Evolutionary conservation across 2,329 filamentous ascomycete species (phyloP).

Genomic region (Thelonectria rubi): DNA sequence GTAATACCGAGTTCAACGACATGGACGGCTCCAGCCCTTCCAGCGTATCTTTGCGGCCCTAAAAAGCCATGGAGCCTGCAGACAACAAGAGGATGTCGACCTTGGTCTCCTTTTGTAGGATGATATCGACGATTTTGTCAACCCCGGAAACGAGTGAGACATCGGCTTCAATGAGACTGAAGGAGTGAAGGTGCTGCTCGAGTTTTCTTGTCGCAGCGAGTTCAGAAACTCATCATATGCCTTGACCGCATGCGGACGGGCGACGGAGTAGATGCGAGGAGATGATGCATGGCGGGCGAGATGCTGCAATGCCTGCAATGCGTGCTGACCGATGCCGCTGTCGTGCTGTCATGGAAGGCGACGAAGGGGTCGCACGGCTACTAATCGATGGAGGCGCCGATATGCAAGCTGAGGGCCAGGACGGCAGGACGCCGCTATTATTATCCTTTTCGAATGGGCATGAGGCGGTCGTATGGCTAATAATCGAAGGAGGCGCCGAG

Average conservation of each 20-base stretch:
- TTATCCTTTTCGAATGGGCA: too few relatives aligned
- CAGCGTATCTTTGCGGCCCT: constrained; percentile 8
- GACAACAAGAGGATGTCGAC: constrained; percentile 17
- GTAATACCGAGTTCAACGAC: constrained; percentile 17
- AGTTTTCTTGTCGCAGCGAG: constrained; percentile 8
- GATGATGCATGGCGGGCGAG: constrained; percentile 19
- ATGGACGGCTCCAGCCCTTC: constrained; percentile 25
- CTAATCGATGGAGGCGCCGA: too few relatives aligned
- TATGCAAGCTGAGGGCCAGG: too few relatives aligned
- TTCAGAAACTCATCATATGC: constrained; percentile 1
- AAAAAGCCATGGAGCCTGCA: constrained; percentile 17
- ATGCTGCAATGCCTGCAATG: constrained; percentile 28
- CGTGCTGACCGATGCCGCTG: constrained; percentile 30
- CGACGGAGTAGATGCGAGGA: constrained; percentile 28
- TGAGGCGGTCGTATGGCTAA: too few relatives aligned
- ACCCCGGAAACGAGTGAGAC: constrained; percentile 1
- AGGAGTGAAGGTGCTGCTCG: background rate
- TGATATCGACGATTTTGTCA: background rate
- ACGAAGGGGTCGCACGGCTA: too few relatives aligned
- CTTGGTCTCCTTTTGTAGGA: constrained; percentile 12
- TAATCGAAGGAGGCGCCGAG: too few relatives aligned
- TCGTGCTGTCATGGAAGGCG: too few relatives aligned
- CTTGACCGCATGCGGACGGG: constrained; percentile 6
- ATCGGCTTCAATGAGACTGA: constrained; percentile 14
- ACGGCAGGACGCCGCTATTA: too few relatives aligned